Evolutionary conservation across 352 stramenopile species (phyloP).

Genomic region (Phytophthora sojae): DNA sequence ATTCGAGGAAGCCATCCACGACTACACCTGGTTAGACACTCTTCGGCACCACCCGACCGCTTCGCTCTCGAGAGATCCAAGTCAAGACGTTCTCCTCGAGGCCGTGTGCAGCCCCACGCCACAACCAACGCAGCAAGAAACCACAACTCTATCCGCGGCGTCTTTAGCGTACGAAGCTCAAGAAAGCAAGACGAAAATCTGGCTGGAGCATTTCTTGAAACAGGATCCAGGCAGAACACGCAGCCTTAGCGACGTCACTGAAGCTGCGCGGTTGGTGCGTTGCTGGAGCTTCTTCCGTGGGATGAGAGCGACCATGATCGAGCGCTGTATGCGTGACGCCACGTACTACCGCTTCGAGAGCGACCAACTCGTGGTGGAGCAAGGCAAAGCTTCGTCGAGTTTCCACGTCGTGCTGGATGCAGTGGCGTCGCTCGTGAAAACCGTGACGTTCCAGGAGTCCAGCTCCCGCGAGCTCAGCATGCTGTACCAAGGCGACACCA

Average conservation of each 20-base stretch:
- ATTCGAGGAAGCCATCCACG: constrained; percentile 76
- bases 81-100: constrained; percentile 22
- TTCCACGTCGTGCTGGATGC: constrained; percentile 63
- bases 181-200: constrained; percentile 46
- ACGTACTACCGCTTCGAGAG: constrained; percentile 43
- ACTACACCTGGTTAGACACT: constrained; percentile 73
- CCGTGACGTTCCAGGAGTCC: constrained; percentile 48
- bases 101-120: neutral
- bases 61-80: constrained; percentile 35
- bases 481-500: constrained; percentile 62
- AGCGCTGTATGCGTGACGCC: constrained; percentile 58
- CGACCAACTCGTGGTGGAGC: constrained; percentile 51
- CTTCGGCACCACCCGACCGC: constrained; percentile 41
- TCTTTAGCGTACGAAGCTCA: constrained; percentile 39
- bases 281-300: constrained; percentile 65
- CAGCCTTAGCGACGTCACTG: constrained; percentile 29
- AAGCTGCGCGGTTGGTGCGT: constrained; percentile 39
- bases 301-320: constrained; percentile 56
- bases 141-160: constrained; percentile 35
- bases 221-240: constrained; percentile 36
- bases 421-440: constrained; percentile 52
- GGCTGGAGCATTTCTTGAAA: constrained; percentile 53
- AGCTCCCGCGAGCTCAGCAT: constrained; percentile 65
- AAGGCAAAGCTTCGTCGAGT: constrained; percentile 42
- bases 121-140: neutral